Base-by-base conservation (phyloP, 805 yeast species). In the Monosporozyma unispora region DNA sequence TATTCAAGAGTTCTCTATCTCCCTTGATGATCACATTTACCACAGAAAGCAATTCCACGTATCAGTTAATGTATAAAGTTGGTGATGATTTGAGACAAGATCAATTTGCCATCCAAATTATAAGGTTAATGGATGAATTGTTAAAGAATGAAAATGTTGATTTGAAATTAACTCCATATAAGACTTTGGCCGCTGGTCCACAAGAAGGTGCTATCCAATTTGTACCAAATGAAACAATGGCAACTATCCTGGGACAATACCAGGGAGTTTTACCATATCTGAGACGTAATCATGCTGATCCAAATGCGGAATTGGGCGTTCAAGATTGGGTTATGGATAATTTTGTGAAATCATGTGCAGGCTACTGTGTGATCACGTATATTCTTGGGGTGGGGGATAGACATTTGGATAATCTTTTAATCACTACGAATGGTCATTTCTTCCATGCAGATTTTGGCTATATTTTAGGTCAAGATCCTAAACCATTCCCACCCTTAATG, bases 371-470 rank as follows among this genome's bases (percentile, higher is more conserved):
- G 1, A 86, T 93, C 22, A 93, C 99, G 0, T 93, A 93, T 59
- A 70, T 93, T 8, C 69, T 93, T 12, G 99, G 99, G 5, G 97
- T 93, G 8, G 99, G 99, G 14, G 99, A 93, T 68, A 77, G 99
- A 50, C 99, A 93, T 70, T 72, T 93, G 54, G 99, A 93, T 61
- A 93, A 93, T 60, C 69, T 93, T 54, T 72, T 93, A 43, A 75
- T 87, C 37, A 85, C 82, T 47, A 88, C 81, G 54, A 84, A 91
- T 76, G 83, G 95, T 1, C 87, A 81, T 57, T 93, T 93, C 63
- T 91, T 95, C 79, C 99, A 93, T 68, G 97, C 96, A 1, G 99
- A 93, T 68, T 93, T 87, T 66, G 99, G 99, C 1, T 93, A 93
- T 61, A 91, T 93, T 46, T 70, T 93, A 48, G 99, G 99, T 0